These are phyloP conservation scores for Novakomyces olei DNA, from an alignment of 805 yeast genomes.

Conservation along the genomic window DNA sequence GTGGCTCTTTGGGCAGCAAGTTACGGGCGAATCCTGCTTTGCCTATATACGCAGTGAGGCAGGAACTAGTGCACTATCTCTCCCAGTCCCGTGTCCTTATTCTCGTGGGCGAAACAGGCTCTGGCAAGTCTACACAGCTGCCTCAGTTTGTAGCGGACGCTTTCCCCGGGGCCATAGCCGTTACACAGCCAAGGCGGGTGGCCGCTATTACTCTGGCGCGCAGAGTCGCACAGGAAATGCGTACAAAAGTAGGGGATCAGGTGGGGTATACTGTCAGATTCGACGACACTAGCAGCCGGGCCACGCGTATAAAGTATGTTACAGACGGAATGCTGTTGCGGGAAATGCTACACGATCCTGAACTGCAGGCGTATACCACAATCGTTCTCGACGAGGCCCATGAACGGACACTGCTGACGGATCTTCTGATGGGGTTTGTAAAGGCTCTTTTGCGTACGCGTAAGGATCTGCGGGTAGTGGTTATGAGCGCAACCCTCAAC, in stretches of 20 bases:
- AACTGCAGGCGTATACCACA: constrained; percentile 43
- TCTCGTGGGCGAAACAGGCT: constrained; percentile 89
- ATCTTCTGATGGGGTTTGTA: constrained; percentile 69
- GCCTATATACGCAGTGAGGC: constrained; percentile 51
- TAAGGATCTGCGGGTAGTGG: constrained; percentile 41
- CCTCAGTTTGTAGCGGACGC: constrained; percentile 1
- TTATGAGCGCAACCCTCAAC: constrained; percentile 94
- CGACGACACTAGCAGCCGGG: constrained; percentile 38
- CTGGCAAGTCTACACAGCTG: constrained; percentile 76
- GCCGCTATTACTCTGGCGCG: constrained; percentile 89
- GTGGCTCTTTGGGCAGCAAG: too few species aligned
- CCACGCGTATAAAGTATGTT: constrained; percentile 58
- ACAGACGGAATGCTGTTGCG: constrained; percentile 96
- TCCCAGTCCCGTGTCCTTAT: constrained; percentile 45
- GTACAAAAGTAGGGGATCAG: constrained; percentile 38
- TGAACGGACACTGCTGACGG: constrained; percentile 84
- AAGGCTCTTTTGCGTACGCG: constrained; percentile 37
- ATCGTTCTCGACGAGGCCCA: constrained; percentile 91
- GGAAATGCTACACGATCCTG: constrained; percentile 61
- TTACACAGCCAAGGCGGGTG: constrained; percentile 92
- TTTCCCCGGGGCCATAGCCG: constrained; percentile 31
- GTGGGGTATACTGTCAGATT: constrained; percentile 85
- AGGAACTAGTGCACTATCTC: constrained; percentile 37
- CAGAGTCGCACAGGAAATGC: constrained; percentile 77
- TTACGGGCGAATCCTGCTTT: too few species aligned